Conservation (phyloP, 2,329 filamentous ascomycete species). For the Zasmidium citrigriseum region DNA sequence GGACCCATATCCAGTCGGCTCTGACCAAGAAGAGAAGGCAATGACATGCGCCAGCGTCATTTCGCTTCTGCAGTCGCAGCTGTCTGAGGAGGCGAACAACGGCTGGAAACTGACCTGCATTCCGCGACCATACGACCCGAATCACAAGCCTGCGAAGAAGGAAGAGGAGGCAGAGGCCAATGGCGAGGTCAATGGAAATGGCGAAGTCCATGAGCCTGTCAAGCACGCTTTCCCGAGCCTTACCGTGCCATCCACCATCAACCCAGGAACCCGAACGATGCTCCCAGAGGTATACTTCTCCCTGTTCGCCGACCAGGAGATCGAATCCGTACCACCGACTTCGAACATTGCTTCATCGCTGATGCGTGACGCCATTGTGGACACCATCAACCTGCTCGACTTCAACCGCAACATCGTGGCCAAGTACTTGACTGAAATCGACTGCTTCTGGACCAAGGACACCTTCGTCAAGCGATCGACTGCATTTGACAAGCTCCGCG, state of each 20-base stretch:
- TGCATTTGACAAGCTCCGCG: conserved; percentile 82
- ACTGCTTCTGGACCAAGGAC: conserved; percentile 86
- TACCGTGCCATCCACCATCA: conserved; percentile 72
- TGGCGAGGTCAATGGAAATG: conserved; percentile 61
- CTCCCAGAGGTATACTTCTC: conserved; percentile 95
- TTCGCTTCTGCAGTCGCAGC: conserved; percentile 79
- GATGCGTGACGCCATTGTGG: conserved; percentile 80
- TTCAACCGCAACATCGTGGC: conserved; percentile 88
- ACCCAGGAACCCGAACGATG: conserved; percentile 71
- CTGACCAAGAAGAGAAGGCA: conserved; percentile 63
- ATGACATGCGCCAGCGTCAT: conserved; percentile 71
- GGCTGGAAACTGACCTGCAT: conserved; percentile 73
- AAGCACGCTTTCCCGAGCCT: conserved; percentile 81
- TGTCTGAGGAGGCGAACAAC: conserved; percentile 72
- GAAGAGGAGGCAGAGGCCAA: conserved; percentile 29
- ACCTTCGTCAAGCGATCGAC: conserved; percentile 95
- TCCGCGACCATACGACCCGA: conserved; percentile 55
- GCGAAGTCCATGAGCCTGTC: conserved; percentile 45
- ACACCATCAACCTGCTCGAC: conserved; percentile 91
- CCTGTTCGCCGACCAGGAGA: conserved; percentile 82
- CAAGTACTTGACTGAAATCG: conserved; percentile 87
- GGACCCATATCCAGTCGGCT: conserved; percentile 68
- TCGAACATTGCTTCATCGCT: conserved; percentile 77
- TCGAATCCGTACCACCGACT: conserved; percentile 77
- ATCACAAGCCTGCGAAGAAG: conserved; percentile 21